Percentiles rank a stretch among this genome's conserved stretches.
Evolutionary conservation across 1,284 basidiomycete species (phyloP).

Genomic region (Cerioporus squamosus): DNA sequence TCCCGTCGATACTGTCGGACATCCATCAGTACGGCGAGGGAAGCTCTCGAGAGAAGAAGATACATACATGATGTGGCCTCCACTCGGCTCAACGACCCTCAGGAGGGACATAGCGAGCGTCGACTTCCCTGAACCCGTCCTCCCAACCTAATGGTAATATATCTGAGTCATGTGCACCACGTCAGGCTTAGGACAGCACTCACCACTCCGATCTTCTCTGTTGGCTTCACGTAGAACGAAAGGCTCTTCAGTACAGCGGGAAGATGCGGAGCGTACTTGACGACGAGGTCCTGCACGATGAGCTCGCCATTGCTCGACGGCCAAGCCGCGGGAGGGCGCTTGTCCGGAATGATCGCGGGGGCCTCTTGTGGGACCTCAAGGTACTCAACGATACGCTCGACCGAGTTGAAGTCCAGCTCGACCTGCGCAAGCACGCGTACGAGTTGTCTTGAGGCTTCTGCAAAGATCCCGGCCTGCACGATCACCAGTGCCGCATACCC

Average conservation of each 20-base stretch:
- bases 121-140: constrained; percentile 74
- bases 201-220: constrained; percentile 81
- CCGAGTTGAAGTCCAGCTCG: constrained; percentile 77
- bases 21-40: constrained; percentile 5
- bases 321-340: constrained; percentile 77
- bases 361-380: constrained; percentile 80
- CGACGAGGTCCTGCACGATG: constrained; percentile 64
- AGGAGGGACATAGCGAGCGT: constrained; percentile 79
- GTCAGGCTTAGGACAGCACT: not conserved
- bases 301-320: constrained; percentile 66
- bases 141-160: constrained; percentile 51
- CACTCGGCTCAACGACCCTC: constrained; percentile 78
- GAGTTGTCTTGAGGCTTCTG: constrained; percentile 69
- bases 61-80: constrained; percentile 70
- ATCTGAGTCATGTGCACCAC: not conserved
- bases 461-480: constrained; percentile 71
- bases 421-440: constrained; percentile 71
- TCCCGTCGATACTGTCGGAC: constrained; percentile 67
- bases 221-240: constrained; percentile 71
- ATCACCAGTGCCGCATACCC: constrained; percentile 85
- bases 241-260: constrained; percentile 72
- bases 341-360: constrained; percentile 60
- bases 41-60: not conserved
- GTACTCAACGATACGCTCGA: constrained; percentile 87
- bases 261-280: constrained; percentile 77